Percentiles rank a stretch among this genome's conserved stretches.
Evolutionary conservation across 2,329 filamentous ascomycete genomes (phyloP).

Genomic region (Xylaria sp.): DNA sequence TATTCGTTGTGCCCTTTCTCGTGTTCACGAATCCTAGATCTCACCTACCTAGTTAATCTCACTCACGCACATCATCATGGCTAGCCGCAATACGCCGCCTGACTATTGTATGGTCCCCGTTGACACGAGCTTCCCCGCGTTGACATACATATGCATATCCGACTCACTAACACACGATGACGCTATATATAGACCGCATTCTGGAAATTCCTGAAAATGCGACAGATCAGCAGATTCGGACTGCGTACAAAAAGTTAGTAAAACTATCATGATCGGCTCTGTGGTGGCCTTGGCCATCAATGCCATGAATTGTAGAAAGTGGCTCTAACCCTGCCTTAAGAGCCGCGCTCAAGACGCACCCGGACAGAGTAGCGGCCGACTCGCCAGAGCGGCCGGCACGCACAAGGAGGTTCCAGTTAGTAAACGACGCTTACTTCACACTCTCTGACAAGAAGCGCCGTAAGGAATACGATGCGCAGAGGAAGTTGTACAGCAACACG

Average conservation of each 20-base stretch:
- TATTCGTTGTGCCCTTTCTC: too few relatives aligned
- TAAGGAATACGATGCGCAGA: constrained; percentile 76
- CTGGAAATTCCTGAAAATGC: constrained; percentile 70
- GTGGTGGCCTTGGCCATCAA: background rate
- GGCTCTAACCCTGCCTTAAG: constrained; percentile 38
- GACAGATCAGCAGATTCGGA: constrained; percentile 76
- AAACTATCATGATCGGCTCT: too few relatives aligned
- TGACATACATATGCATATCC: constrained; percentile 7
- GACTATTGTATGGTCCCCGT: constrained; percentile 51
- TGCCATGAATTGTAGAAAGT: background rate
- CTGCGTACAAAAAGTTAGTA: constrained; percentile 82
- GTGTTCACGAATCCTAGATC: background rate
- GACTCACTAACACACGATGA: constrained; percentile 23
- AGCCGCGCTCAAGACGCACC: constrained; percentile 86
- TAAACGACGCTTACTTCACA: constrained; percentile 91
- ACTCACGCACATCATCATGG: constrained; percentile 31
- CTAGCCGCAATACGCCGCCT: constrained; percentile 40
- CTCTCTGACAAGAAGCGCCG: constrained; percentile 74
- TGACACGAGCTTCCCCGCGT: constrained; percentile 8
- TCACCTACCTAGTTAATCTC: background rate
- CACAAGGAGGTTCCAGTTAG: constrained; percentile 83
- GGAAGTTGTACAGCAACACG: constrained; percentile 50
- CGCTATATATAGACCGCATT: constrained; percentile 55
- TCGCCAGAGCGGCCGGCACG: constrained; percentile 76
- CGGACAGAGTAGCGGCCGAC: constrained; percentile 78